A percentile compares a stretch with the other conserved stretches of the same genome.
Conservation (phyloP, 164 flowering plant species). For the Stephania cephalantha region DNA sequence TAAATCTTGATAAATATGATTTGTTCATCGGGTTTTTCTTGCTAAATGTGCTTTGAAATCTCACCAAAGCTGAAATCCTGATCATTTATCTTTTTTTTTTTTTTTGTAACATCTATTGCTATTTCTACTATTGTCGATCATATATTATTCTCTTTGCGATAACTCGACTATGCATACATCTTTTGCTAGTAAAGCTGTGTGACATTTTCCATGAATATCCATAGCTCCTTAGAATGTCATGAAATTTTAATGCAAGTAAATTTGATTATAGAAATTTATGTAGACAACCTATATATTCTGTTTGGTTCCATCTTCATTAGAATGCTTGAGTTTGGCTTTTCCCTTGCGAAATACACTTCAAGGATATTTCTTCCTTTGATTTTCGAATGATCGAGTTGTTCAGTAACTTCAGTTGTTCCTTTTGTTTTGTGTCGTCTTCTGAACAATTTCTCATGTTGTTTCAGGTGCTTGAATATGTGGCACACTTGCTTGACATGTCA, state of each 20-base stretch:
- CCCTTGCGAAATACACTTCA: no score
- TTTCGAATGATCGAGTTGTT: background rate
- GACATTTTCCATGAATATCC: background rate
- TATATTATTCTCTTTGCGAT: no score
- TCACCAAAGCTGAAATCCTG: background rate
- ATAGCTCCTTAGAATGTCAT: background rate
- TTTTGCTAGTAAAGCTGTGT: no score
- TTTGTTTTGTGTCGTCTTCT: background rate
- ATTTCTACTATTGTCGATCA: no score
- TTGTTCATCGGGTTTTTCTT: background rate
- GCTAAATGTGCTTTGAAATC: background rate
- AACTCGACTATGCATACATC: no score
- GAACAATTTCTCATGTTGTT: background rate
- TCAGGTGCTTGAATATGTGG: constrained; percentile 43
- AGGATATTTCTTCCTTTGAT: no score
- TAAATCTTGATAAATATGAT: no score
- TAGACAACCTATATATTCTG: background rate
- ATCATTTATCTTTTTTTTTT: no score
- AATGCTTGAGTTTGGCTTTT: no score
- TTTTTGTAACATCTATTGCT: no score
- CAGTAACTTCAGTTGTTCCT: background rate
- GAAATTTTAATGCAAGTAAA: background rate
- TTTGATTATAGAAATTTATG: background rate
- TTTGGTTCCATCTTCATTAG: background rate
- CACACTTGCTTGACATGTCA: no score